Evolutionary conservation across 768 basidiomycete genomes (phyloP).

Genomic region (Lyophyllum semitale): DNA sequence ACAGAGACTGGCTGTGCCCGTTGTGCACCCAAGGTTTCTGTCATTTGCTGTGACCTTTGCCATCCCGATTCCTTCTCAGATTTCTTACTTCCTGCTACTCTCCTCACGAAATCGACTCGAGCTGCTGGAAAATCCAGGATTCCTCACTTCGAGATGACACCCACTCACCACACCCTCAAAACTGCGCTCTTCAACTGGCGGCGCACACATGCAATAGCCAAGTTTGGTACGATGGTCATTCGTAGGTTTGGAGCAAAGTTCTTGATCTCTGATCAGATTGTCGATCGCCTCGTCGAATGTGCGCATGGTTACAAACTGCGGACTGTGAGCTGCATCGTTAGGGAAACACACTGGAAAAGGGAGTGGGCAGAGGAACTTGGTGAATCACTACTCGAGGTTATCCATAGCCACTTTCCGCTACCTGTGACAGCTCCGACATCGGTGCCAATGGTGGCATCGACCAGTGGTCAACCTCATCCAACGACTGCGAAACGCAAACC

Average conservation of each 20-base stretch:
- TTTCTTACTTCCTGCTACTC: background rate
- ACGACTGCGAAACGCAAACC: background rate
- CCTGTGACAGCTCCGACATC: background rate
- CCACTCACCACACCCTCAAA: background rate
- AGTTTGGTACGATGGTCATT: background rate
- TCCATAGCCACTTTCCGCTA: background rate
- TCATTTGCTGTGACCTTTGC: slow-evolving; percentile 12
- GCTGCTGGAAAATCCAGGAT: background rate
- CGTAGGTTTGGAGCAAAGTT: background rate
- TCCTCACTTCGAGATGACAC: background rate
- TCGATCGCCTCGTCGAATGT: too few relatives aligned
- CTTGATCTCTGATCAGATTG: background rate
- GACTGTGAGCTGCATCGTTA: background rate
- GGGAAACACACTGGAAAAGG: background rate
- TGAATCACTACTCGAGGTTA: background rate
- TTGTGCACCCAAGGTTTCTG: background rate
- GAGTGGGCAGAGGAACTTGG: background rate
- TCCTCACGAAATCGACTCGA: background rate
- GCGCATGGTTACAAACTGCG: background rate
- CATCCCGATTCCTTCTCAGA: slow-evolving; percentile 2
- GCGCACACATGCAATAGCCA: background rate
- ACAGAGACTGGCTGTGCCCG: background rate
- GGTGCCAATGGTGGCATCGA: background rate
- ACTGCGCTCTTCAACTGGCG: slow-evolving; percentile 1
- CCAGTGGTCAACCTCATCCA: background rate